Percentiles rank a stretch among this genome's conserved stretches.
Evolutionary conservation across 306 rosid species (phyloP).

Genomic region (Prinsepia uniflora): DNA sequence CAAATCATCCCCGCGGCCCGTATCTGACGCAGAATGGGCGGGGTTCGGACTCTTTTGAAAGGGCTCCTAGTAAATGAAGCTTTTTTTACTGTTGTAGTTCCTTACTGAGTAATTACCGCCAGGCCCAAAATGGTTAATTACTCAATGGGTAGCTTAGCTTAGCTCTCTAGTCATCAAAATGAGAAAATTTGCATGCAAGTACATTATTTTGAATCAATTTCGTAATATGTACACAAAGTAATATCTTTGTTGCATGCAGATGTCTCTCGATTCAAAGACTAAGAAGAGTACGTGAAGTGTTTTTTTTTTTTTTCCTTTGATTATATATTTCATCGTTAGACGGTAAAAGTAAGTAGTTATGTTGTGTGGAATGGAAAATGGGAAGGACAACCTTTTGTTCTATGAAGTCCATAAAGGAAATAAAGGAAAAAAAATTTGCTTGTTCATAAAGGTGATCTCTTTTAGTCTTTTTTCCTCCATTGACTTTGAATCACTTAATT

Average conservation of each 20-base stretch:
- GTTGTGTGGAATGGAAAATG: not conserved
- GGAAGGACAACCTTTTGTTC: not conserved
- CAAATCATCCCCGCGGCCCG: conserved; percentile 58
- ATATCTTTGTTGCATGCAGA: no score
- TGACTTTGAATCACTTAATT: not conserved
- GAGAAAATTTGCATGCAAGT: no score
- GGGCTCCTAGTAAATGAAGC: not conserved
- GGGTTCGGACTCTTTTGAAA: conserved; percentile 71
- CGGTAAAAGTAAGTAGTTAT: not conserved
- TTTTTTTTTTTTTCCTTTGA: not conserved
- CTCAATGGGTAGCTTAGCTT: not conserved
- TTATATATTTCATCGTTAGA: not conserved
- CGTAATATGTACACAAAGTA: no score
- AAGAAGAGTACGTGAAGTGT: not conserved
- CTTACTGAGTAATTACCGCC: not conserved
- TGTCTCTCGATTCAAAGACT: not conserved
- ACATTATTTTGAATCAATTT: no score
- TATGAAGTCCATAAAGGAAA: not conserved
- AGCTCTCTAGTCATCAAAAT: not conserved
- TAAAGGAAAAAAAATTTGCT: not conserved
- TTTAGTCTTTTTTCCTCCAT: no score
- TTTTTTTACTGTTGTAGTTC: not conserved
- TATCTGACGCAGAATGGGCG: conserved; percentile 69
- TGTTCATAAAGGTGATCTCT: no score
- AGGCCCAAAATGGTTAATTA: not conserved